Evolutionary conservation across 495 filamentous ascomycete species (phyloP).

Genomic region (Aspergillus saccharolyticus): DNA sequence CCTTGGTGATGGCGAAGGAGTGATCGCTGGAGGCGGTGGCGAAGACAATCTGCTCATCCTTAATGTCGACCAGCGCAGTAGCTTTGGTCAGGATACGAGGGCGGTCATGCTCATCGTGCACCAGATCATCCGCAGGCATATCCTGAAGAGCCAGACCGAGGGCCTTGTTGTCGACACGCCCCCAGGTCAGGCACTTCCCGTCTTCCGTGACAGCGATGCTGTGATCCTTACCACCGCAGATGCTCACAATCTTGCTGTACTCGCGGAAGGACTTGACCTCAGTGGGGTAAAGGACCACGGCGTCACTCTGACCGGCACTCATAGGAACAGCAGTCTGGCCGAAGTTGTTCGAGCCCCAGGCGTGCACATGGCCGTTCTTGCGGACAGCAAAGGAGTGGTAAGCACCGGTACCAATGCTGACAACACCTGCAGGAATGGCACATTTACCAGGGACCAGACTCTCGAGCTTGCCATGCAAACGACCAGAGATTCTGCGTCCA

Average conservation of each 20-base stretch:
- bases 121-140: slow-evolving; percentile 50
- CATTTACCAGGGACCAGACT: slow-evolving; percentile 54
- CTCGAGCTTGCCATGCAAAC: slow-evolving; percentile 34
- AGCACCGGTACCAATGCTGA: slow-evolving; percentile 54
- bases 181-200: slow-evolving; percentile 63
- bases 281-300: slow-evolving; percentile 40
- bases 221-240: slow-evolving; percentile 67
- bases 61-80: slow-evolving; percentile 28
- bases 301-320: slow-evolving; percentile 51
- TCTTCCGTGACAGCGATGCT: slow-evolving; percentile 56
- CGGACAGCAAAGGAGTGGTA: slow-evolving; percentile 69
- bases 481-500: slow-evolving; percentile 60
- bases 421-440: slow-evolving; percentile 52
- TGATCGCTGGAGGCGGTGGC: slow-evolving; percentile 52
- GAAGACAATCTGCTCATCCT: slow-evolving; percentile 20
- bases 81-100: slow-evolving; percentile 56
- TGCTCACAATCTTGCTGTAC: slow-evolving; percentile 37
- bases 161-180: slow-evolving; percentile 60
- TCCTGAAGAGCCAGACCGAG: slow-evolving; percentile 50
- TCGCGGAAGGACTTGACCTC: slow-evolving; percentile 47
- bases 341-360: slow-evolving; percentile 75
- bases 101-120: slow-evolving; percentile 49
- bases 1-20: slow-evolving; percentile 52
- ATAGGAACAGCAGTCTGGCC: slow-evolving; percentile 61
- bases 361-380: slow-evolving; percentile 54